Evolutionary conservation across 2,329 filamentous ascomycete species (phyloP).

Genomic region (Talaromyces sp.): DNA sequence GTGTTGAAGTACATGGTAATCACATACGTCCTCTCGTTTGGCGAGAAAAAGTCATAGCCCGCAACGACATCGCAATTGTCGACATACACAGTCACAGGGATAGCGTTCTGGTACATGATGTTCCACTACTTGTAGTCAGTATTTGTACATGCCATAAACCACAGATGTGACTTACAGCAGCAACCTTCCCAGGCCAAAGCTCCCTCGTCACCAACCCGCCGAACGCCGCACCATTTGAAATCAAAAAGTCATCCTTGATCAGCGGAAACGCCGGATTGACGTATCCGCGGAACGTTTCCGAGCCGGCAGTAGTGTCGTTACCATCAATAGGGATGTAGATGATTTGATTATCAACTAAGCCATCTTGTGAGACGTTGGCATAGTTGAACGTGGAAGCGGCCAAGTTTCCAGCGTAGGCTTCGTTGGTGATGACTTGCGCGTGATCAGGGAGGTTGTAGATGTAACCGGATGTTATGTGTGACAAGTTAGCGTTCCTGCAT

Average conservation of each 20-base stretch:
- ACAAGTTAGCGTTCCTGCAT: conserved; percentile 37
- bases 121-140: conserved; percentile 29
- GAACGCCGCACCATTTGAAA: conserved; percentile 22
- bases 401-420: conserved; percentile 29
- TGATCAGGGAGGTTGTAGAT: conserved; percentile 35
- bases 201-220: conserved; percentile 22
- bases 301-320: conserved; percentile 15
- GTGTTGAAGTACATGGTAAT: conserved; percentile 12
- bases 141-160: conserved; percentile 11
- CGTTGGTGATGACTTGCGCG: conserved; percentile 30
- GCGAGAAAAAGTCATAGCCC: conserved; percentile 34
- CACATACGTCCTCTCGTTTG: conserved; percentile 4
- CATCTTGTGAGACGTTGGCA: conserved; percentile 32
- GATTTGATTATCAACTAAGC: conserved; percentile 37
- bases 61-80: conserved; percentile 33
- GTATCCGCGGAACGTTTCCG: conserved; percentile 32
- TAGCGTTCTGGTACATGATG: conserved; percentile 33
- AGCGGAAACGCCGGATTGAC: conserved; percentile 40
- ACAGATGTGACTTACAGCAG: not conserved
- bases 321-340: conserved; percentile 24
- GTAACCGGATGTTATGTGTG: conserved; percentile 38
- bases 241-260: conserved; percentile 29
- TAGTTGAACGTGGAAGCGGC: conserved; percentile 37
- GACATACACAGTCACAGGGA: conserved; percentile 38
- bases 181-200: conserved; percentile 13